Conservation (phyloP, 1,284 basidiomycete genomes). For the Ceratobasidium papillatum region DNA sequence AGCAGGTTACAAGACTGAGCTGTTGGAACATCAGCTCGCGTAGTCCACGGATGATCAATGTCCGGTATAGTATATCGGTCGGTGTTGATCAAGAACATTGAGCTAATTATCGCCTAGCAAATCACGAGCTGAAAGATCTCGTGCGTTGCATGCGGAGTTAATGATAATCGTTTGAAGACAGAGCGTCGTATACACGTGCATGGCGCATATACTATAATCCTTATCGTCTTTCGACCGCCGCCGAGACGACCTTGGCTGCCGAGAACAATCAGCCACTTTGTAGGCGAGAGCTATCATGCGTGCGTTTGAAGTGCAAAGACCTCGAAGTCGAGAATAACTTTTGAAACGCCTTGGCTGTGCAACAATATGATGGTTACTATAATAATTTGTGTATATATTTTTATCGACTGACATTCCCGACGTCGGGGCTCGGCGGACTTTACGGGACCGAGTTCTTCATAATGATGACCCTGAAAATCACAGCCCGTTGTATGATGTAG, state of each 20-base stretch:
- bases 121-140: background rate
- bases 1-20: background rate
- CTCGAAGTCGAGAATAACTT: background rate
- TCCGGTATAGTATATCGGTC: background rate
- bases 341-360: background rate
- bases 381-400: background rate
- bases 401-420: background rate
- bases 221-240: background rate
- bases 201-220: background rate
- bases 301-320: background rate
- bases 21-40: constrained; percentile 13
- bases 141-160: background rate
- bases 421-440: background rate
- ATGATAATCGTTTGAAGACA: background rate
- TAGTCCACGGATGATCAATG: background rate
- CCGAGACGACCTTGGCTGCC: background rate
- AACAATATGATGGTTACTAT: background rate
- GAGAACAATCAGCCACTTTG: background rate
- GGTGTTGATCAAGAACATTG: background rate
- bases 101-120: background rate
- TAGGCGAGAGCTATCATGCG: background rate
- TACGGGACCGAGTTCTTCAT: background rate
- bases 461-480: background rate
- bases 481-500: background rate
- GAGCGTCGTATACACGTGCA: background rate